Evolutionary conservation across 768 basidiomycete genomes (phyloP), one percentile per base, ranked within the genome.

Genomic region (Melanogaster broomeanus): DNA sequence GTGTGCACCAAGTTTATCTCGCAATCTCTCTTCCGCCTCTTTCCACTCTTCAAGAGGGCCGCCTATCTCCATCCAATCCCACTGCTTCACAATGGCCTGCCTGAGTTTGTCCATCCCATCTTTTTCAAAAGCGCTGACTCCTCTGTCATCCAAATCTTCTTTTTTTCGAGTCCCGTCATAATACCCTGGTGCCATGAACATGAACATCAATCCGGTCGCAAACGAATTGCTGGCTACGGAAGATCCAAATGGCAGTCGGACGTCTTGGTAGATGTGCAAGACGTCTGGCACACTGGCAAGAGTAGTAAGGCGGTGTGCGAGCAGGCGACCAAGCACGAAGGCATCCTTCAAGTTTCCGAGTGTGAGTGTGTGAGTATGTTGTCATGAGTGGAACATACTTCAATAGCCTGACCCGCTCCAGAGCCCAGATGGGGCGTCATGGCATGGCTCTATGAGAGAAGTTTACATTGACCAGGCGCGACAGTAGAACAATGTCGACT

Each of bases 401-500:
- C 60, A 4, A 67, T 60, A n/a, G 65, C 63, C 52, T 65, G 65
- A 2, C 58, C 65, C 10, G 57, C 65, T 9, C 64, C 65, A 9
- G 60, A 60, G 39, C 55, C 64, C 6, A 57, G 31, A 39, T 62
- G 46, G 22, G 65, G 65, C 1, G 53, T 28, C 63, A 67, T 67
- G 11, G 65, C 65, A 19, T 65, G 65, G 34, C 54, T 50, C 62
- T 63, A 43, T 18, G 19, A n/a, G 11, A 15, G 8, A 19, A 6
- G 0, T 37, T 27, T 27, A 27, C 35, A 18, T 37, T 12, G 16
- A 21, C 49, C 37, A 38, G 33, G 12, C 24, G 4, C 24, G 24
- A 24, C 18, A 8, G 6, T 16, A 11, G 2, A 2, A 1, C 9
- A 25, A 15, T 15, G 48, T 24, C 16, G 7, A 54, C 70, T 42